phyloP scores from a whole-genome alignment of 345 rosid genomes.

The Litchi chinensis region DNA sequence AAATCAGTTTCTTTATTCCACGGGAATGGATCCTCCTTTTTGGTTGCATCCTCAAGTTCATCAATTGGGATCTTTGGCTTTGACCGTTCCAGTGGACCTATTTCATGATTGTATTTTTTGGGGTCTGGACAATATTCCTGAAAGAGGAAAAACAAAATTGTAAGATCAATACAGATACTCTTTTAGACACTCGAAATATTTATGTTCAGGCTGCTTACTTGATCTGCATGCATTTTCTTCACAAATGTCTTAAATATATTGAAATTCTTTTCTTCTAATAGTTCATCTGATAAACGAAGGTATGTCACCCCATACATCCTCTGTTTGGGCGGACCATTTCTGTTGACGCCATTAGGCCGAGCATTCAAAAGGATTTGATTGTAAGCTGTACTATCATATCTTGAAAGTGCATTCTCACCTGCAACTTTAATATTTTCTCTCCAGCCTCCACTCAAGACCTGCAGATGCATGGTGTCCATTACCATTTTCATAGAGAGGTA shows the following conservation, averaged over 20 bases:
- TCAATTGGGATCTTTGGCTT: slow-evolving; percentile 47
- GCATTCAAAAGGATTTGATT: slow-evolving; percentile 79
- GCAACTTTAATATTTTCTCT: slow-evolving; percentile 74
- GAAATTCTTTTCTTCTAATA: slow-evolving; percentile 50
- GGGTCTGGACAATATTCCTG: slow-evolving; percentile 59
- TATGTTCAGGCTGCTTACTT: slow-evolving; percentile 39
- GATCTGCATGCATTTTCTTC: slow-evolving; percentile 85
- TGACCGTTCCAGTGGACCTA: slow-evolving; percentile 51
- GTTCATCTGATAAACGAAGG: slow-evolving; percentile 62
- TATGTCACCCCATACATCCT: slow-evolving; percentile 75
- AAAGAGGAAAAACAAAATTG: slow-evolving; percentile 15
- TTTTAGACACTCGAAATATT: not conserved
- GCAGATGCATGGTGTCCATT: slow-evolving; percentile 22
- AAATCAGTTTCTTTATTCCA: slow-evolving; percentile 74
- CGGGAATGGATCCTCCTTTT: slow-evolving; percentile 56
- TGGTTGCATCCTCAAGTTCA: slow-evolving; percentile 59
- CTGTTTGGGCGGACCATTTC: slow-evolving; percentile 46
- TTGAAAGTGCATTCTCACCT: slow-evolving; percentile 82
- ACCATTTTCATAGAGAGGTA: not conserved
- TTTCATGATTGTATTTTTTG: slow-evolving; percentile 49
- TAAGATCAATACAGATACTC: not conserved
- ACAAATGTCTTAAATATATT: slow-evolving; percentile 67
- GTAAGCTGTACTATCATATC: slow-evolving; percentile 66
- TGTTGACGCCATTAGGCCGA: slow-evolving; percentile 75
- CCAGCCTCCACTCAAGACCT: slow-evolving; percentile 87